Conservation (phyloP, 2,329 filamentous ascomycete species). For the Diaporthe sp. region DNA sequence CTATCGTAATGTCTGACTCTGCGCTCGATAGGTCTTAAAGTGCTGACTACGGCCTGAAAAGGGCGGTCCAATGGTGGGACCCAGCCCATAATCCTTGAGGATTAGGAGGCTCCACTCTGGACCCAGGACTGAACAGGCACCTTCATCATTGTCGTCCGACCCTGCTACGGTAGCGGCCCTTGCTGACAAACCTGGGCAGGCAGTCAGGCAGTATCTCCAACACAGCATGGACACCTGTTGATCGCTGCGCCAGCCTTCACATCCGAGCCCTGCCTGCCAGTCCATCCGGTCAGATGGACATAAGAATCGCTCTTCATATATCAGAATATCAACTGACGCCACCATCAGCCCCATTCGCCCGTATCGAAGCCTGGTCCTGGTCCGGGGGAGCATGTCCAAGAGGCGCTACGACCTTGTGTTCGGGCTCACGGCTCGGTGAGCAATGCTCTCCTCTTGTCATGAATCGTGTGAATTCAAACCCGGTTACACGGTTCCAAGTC, state of each 20-base stretch:
- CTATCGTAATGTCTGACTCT: background rate
- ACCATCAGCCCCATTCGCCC: background rate
- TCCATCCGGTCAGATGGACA: background rate
- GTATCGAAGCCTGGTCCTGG: background rate
- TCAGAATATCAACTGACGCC: background rate
- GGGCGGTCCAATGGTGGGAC: background rate
- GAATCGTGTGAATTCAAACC: slow-evolving; percentile 10
- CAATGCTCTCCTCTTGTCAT: background rate
- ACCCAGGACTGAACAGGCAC: background rate
- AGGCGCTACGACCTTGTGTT: slow-evolving; percentile 16
- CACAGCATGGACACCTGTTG: background rate
- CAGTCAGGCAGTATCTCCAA: background rate
- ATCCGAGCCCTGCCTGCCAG: background rate
- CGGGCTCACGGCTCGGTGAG: background rate
- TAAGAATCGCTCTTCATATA: background rate
- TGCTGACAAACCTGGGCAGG: background rate
- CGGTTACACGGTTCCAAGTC: background rate
- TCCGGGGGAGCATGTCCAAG: background rate
- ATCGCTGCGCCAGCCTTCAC: background rate
- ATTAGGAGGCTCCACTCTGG: background rate
- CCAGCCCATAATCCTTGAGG: background rate
- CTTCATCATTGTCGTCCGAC: no score
- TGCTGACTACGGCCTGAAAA: no score
- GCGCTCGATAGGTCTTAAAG: background rate
- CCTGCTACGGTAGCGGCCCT: background rate